Base-by-base conservation (phyloP, 768 basidiomycete genomes). In the Hebeloma cylindrosporum region DNA sequence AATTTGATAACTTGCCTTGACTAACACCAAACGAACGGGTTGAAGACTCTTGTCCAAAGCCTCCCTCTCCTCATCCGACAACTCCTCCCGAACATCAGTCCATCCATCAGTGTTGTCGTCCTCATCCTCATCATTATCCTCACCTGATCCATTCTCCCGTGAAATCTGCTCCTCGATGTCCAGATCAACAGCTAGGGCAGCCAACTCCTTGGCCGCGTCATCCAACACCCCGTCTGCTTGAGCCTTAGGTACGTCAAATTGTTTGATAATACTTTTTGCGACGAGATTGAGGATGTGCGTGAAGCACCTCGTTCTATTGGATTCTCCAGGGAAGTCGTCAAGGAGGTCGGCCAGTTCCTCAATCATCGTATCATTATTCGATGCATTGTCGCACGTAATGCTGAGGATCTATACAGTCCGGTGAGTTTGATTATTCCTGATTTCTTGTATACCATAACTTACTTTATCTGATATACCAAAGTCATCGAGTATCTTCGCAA, bases 1-100 rank as follows among this genome's bases (percentile, higher is more conserved):
- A 50, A 42, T 45, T 41, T 48, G 37, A 37, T 16, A 36, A 47
- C 57, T 13, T 31, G 68, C 63, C 61, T 72, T 72, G 7, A 59
- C 46, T 7, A 71, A 44, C 11, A 60, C 58, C 8, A 52, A 51
- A 21, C 57, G 41, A 3, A 70, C 56, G 1, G 61, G 67, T 7
- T 38, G 28, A 0, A 65, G 43, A 3, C 45, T 48, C 16, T 33
- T 40, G 3, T 55, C 32, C 13, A 68, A 49, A 11, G 40, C 42
- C 1, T 25, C 40, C 0, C 33, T 8, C 37, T 69, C 57, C 3
- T 47, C 54, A 16, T 30, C 43, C 1, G 32, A 29, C 30, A 60
- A 20, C 9, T 10, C 37, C 36, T 3, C 40, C 23, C 13, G 28
- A 41, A 3, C 29, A 8, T 41, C 29, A 4, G 7, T 7, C 40